These are phyloP conservation scores for Penicillium canariense DNA, from an alignment of 495 filamentous ascomycete genomes.

Conservation along the genomic window DNA sequence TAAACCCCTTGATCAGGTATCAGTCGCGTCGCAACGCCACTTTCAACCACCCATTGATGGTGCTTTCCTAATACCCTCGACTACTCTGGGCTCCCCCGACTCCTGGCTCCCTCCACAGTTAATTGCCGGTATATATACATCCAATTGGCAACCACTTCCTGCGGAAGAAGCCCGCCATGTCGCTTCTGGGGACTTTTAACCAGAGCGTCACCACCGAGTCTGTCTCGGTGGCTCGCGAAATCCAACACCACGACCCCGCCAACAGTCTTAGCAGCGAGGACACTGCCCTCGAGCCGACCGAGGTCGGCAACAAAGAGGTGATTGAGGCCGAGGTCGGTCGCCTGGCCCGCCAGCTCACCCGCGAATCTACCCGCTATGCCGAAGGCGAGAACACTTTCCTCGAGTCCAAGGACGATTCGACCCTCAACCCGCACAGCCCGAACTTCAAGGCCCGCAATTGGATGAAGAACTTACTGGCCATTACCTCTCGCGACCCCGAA, in stretches of 20 bases:
- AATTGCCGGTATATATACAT: background rate
- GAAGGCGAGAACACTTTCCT: constrained; percentile 46
- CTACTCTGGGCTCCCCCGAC: constrained; percentile 10
- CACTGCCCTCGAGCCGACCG: constrained; percentile 29
- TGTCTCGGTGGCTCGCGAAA: constrained; percentile 12
- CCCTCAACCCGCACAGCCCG: constrained; percentile 43
- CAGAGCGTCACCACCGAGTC: constrained; percentile 28
- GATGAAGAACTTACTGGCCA: constrained; percentile 51
- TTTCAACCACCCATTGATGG: constrained; percentile 13
- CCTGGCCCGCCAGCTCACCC: constrained; percentile 48
- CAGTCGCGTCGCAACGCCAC: constrained; percentile 1
- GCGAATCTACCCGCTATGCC: constrained; percentile 39
- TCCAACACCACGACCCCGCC: constrained; percentile 23
- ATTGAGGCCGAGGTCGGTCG: constrained; percentile 40
- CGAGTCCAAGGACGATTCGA: constrained; percentile 39
- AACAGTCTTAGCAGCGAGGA: constrained; percentile 33
- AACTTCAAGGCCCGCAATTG: constrained; percentile 52
- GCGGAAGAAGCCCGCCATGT: constrained; percentile 30
- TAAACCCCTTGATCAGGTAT: constrained; percentile 4
- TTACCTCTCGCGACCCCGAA: constrained; percentile 49
- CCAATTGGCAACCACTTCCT: background rate
- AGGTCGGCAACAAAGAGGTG: constrained; percentile 29
- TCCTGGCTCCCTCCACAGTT: background rate
- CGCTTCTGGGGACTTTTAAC: constrained; percentile 40
- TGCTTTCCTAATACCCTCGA: constrained; percentile 10